Evolutionary conservation across 1,284 basidiomycete genomes (phyloP), one percentile per base, ranked within the genome.

Genomic region (Ganoderma multipileum): DNA sequence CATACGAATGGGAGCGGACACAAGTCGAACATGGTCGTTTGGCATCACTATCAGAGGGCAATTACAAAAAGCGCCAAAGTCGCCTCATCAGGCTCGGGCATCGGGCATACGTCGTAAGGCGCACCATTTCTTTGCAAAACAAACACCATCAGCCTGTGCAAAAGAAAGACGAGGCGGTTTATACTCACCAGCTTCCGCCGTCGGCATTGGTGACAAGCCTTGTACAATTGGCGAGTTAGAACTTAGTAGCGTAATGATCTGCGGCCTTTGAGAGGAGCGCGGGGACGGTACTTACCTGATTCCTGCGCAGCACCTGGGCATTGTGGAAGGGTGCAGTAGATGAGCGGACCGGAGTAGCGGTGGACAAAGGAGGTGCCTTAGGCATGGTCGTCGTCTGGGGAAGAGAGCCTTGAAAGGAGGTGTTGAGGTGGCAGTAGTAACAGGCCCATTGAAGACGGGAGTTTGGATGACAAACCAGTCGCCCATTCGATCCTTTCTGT

Each of bases 11-110:
- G 26, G 90, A 91, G 52, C 90, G 86, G 67, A 87, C 81, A 76
- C 90, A 91, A 2, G 90, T 91, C 44, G 89, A 87, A 75, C 90
- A 91, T 14, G 90, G 90, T 55, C 87, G 81, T 76, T 89, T 89
- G n/a, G 79, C 79, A 60, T 80, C 79, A 61, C 79, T 79, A 62
- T 12, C 1, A 23, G 20, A 50, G 61, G 23, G 30, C 14, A 42
- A 61, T n/a, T 16, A 36, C 52, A 64, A 33, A 33, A 33, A 61
- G 57, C 71, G 69, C 71, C 33, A 38, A 52, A 26, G 66, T 52
- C 47, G 23, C 60, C 30, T 69, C 68, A 71, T 69, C 68, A 67
- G 59, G 63, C 72, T 77, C 76, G 75, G 76, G 68, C 72, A 71
- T 73, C 75, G 75, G 75, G 67, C 71, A 72, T 66, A 30, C 61